Conservation (phyloP, 1,284 basidiomycete genomes). For the Ganoderma lucidum region DNA sequence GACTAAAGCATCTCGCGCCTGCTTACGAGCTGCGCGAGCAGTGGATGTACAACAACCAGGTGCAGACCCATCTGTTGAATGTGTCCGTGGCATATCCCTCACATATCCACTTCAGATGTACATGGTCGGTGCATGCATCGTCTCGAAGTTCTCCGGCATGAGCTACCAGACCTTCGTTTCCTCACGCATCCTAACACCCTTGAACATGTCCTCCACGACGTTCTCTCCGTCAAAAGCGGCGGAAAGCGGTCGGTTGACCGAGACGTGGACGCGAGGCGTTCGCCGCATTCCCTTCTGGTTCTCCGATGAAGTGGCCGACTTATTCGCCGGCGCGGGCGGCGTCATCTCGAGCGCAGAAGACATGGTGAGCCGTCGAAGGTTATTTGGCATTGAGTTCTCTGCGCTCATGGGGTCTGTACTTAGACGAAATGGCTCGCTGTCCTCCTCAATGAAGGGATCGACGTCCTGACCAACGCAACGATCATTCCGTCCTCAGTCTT, state of each 20-base stretch:
- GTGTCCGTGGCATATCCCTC: not conserved
- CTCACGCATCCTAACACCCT: conserved; percentile 41
- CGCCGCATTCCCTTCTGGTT: conserved; percentile 42
- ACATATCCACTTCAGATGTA: conserved; percentile 18
- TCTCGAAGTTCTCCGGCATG: conserved; percentile 44
- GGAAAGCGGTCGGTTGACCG: conserved; percentile 42
- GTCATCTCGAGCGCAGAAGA: conserved; percentile 44
- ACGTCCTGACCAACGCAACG: conserved; percentile 38
- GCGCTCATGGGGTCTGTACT: not conserved
- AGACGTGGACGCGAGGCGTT: conserved; percentile 38
- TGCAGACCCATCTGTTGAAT: conserved; percentile 25
- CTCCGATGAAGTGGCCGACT: conserved; percentile 33
- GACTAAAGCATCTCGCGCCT: conserved; percentile 26
- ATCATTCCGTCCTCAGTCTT: conserved; percentile 39
- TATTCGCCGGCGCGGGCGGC: conserved; percentile 45
- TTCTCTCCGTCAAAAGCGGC: conserved; percentile 47
- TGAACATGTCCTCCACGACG: conserved; percentile 45
- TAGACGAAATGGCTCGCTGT: conserved; percentile 43
- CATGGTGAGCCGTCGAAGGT: conserved; percentile 31
- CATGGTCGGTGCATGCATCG: conserved; percentile 39
- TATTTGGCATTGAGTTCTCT: not conserved
- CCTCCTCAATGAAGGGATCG: conserved; percentile 40
- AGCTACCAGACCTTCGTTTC: conserved; percentile 41
- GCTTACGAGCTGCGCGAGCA: conserved; percentile 48
- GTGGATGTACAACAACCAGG: conserved; percentile 54